These are phyloP conservation scores for Xylaria multiplex DNA, from an alignment of 2,329 filamentous ascomycete genomes.

Conservation along the genomic window DNA sequence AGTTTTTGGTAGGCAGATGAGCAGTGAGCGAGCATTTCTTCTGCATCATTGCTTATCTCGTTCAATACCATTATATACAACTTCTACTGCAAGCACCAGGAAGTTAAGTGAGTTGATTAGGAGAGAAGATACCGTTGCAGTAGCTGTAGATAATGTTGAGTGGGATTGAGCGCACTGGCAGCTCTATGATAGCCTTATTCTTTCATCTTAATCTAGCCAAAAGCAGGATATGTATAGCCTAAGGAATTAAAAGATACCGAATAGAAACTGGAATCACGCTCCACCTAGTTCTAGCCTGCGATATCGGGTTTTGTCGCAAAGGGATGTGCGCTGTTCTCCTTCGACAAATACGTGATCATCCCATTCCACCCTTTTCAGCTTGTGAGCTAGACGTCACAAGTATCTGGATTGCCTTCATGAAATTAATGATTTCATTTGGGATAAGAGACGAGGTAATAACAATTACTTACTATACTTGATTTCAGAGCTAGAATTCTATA, in stretches of 20 bases:
- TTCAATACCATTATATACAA: not conserved
- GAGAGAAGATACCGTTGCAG: not conserved
- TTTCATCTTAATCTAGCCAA: slow-evolving; percentile 16
- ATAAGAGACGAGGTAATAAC: too few relatives aligned
- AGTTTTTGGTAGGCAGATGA: slow-evolving; percentile 28
- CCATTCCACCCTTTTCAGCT: too few relatives aligned
- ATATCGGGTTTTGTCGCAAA: not conserved
- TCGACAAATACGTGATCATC: not conserved
- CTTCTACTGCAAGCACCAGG: not conserved
- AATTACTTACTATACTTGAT: not conserved
- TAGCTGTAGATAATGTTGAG: slow-evolving; percentile 17
- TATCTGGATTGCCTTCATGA: too few relatives aligned
- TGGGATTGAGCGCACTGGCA: slow-evolving; percentile 14
- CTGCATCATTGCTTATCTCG: not conserved
- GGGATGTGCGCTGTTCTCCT: not conserved
- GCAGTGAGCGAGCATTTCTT: not conserved
- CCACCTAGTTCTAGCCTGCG: not conserved
- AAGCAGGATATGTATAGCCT: slow-evolving; percentile 18
- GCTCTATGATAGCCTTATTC: slow-evolving; percentile 17
- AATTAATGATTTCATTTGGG: too few relatives aligned
- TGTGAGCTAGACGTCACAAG: too few relatives aligned
- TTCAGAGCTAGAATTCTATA: not conserved
- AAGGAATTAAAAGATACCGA: slow-evolving; percentile 4
- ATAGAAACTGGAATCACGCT: slow-evolving; percentile 19
- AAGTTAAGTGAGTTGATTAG: not conserved